phyloP scores from a whole-genome alignment of 2,329 filamentous ascomycete species.

The Colletotrichum sublineola region DNA sequence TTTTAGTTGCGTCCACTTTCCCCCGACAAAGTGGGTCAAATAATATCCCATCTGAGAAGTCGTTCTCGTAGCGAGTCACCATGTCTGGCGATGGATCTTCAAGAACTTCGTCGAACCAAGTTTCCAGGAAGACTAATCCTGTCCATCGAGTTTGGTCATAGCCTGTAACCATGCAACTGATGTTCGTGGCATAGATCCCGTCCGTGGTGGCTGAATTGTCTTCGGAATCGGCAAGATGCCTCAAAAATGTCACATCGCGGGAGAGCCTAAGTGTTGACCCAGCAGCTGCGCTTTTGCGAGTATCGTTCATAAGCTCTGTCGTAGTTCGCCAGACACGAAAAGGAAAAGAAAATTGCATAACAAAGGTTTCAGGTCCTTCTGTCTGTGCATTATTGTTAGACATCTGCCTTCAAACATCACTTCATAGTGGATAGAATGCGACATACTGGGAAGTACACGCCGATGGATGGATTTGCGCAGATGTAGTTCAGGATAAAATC shows the following conservation, averaged over 20 bases:
- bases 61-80: slow-evolving; percentile 6
- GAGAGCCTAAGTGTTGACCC: not conserved
- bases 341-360: not conserved
- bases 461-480: not conserved
- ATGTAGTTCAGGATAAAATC: not conserved
- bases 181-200: not conserved
- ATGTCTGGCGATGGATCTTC: slow-evolving; percentile 5
- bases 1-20: not conserved
- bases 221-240: not conserved
- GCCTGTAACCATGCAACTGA: not conserved
- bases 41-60: not conserved
- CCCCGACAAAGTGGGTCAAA: not conserved
- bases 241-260: not conserved
- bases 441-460: slow-evolving; percentile 4
- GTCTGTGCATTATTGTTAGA: not conserved
- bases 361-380: not conserved
- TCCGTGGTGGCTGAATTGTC: fast-evolving
- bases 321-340: slow-evolving; percentile 14
- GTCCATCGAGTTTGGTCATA: slow-evolving; percentile 4
- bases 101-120: not conserved
- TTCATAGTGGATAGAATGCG: not conserved
- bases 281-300: not conserved
- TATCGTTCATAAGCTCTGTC: not conserved
- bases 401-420: fast-evolving
- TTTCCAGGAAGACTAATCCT: not conserved